Percentiles rank a stretch among this genome's conserved stretches.
phyloP scores from a whole-genome alignment of 2,329 filamentous ascomycete genomes.

The Mycogone perniciosa region DNA sequence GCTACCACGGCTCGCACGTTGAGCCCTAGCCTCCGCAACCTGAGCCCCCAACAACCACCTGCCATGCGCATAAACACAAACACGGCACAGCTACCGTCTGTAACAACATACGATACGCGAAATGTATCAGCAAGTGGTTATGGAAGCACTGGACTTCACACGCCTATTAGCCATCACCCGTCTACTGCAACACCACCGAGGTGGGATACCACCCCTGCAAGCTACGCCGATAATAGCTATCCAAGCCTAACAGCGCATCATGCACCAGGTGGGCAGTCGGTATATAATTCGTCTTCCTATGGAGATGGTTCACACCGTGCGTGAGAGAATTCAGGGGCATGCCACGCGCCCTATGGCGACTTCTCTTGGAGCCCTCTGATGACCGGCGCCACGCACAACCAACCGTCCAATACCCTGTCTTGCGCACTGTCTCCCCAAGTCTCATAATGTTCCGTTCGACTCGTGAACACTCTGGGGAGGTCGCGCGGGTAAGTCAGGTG shows the following conservation, averaged over 20 bases:
- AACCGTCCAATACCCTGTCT: too few relatives aligned
- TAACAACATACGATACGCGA: slow-evolving; percentile 35
- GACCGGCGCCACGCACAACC: too few relatives aligned
- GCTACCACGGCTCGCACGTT: slow-evolving; percentile 36
- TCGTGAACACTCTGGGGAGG: slow-evolving; percentile 7
- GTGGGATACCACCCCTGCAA: slow-evolving; percentile 36
- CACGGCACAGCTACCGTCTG: slow-evolving; percentile 30
- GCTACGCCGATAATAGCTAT: slow-evolving; percentile 34
- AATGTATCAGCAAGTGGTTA: slow-evolving; percentile 30
- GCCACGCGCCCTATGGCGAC: neutral
- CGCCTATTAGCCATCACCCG: slow-evolving; percentile 33
- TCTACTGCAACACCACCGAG: slow-evolving; percentile 32
- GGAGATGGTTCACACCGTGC: slow-evolving; percentile 37
- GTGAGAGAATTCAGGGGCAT: slow-evolving; percentile 21
- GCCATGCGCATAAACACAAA: slow-evolving; percentile 31
- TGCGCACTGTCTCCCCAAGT: neutral
- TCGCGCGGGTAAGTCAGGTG: slow-evolving; percentile 12
- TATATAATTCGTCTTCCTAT: slow-evolving; percentile 36
- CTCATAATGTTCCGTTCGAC: neutral
- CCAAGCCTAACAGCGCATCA: slow-evolving; percentile 33
- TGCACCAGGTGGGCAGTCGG: slow-evolving; percentile 24
- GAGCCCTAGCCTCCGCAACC: slow-evolving; percentile 29
- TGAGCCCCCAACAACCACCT: slow-evolving; percentile 31
- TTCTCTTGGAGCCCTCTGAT: neutral
- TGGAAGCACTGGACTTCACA: slow-evolving; percentile 34